Conservation (phyloP, 352 stramenopile genomes). For the Phytophthora quininea region DNA sequence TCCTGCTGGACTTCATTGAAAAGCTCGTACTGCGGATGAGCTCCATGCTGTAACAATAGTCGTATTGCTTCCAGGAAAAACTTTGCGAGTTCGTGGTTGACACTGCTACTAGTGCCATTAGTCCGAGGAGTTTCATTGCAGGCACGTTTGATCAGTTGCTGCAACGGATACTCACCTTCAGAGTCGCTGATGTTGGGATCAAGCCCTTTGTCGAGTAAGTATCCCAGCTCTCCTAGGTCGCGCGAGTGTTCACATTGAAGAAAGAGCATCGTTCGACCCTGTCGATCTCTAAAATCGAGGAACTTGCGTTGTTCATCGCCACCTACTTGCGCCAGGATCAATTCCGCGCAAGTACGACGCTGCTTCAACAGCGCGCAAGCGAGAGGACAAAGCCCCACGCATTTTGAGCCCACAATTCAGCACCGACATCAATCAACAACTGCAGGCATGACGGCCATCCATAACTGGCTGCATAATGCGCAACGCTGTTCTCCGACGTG, state of each 20-base stretch:
- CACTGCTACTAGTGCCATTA: conserved; percentile 8
- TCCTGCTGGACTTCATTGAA: conserved; percentile 22
- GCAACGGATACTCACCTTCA: conserved; percentile 64
- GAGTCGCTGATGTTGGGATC: conserved; percentile 73
- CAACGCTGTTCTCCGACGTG: conserved; percentile 75
- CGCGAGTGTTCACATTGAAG: conserved; percentile 80
- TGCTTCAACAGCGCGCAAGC: conserved; percentile 77
- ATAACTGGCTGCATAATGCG: conserved; percentile 81
- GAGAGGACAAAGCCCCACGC: conserved; percentile 76
- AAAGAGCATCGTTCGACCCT: conserved; percentile 82
- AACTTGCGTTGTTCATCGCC: conserved; percentile 61
- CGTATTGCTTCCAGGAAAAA: conserved; percentile 62
- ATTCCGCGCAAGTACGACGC: conserved; percentile 53
- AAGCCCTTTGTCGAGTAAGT: conserved; percentile 71
- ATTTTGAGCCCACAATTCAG: conserved; percentile 75
- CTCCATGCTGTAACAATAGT: conserved; percentile 59
- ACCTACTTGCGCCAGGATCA: conserved; percentile 58
- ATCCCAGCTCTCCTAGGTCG: conserved; percentile 65
- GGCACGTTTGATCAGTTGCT: conserved; percentile 51
- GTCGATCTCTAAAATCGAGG: conserved; percentile 74
- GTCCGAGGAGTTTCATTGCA: conserved; percentile 35
- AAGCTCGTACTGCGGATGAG: conserved; percentile 52
- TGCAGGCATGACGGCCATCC: conserved; percentile 73
- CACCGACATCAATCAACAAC: conserved; percentile 56
- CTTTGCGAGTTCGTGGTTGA: conserved; percentile 20